phyloP scores from a whole-genome alignment of 1,284 basidiomycete species.

The Sporisorium iseilematis-ciliati region DNA sequence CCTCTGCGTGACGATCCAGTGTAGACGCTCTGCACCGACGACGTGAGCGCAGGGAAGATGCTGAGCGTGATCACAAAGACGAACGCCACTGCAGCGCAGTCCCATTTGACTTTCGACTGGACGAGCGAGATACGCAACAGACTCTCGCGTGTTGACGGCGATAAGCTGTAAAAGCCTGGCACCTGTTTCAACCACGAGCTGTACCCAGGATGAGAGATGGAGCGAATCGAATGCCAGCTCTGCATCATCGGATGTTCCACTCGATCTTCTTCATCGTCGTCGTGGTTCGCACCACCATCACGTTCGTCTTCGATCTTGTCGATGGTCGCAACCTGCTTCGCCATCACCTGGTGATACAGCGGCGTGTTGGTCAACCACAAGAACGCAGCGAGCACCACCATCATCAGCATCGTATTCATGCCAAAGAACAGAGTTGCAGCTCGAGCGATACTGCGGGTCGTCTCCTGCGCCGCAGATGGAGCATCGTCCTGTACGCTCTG shows the following conservation, averaged over 20 bases:
- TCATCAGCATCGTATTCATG: conserved; percentile 51
- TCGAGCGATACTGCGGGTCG: conserved; percentile 35
- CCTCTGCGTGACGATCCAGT: conserved; percentile 12
- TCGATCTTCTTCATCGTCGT: conserved; percentile 23
- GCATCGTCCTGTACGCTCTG: conserved; percentile 1
- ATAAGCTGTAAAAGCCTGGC: conserved; percentile 40
- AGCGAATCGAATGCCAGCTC: conserved; percentile 52
- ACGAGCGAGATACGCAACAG: conserved; percentile 47
- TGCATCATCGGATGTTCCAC: conserved; percentile 34
- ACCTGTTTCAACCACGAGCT: conserved; percentile 41
- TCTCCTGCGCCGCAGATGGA: conserved; percentile 22
- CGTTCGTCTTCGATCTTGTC: conserved; percentile 45
- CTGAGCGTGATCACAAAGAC: conserved; percentile 56
- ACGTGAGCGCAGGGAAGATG: conserved; percentile 61
- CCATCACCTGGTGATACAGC: conserved; percentile 48
- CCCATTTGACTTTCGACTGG: conserved; percentile 52
- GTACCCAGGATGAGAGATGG: conserved; percentile 45
- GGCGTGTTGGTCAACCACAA: conserved; percentile 46
- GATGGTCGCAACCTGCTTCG: conserved; percentile 45
- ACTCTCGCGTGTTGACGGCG: conserved; percentile 40
- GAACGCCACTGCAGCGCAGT: conserved; percentile 45
- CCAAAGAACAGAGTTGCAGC: conserved; percentile 53
- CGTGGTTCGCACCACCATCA: conserved; percentile 6
- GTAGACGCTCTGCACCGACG: conserved; percentile 56
- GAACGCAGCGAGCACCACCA: conserved; percentile 36